Percentiles rank a stretch among this genome's conserved stretches.
These are phyloP conservation scores for Alternaria sp. DNA, from an alignment of 2,329 filamentous ascomycete genomes.

Conservation along the genomic window DNA sequence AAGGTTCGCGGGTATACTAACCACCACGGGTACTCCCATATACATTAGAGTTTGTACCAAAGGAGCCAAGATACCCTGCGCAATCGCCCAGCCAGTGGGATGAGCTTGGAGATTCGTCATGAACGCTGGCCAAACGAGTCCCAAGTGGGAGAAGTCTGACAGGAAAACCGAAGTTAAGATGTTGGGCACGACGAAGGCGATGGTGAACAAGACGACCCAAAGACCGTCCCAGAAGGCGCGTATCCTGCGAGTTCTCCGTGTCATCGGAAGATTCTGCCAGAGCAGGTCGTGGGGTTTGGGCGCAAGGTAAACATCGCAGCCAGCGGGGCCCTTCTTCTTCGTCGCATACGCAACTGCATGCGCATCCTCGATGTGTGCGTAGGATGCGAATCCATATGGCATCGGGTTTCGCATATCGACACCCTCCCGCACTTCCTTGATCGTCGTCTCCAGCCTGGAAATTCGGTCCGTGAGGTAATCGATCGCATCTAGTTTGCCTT, in stretches of 20 bases:
- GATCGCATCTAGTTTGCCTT: conserved; percentile 88
- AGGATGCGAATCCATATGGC: conserved; percentile 93
- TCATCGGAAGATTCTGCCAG: conserved; percentile 88
- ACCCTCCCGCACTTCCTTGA: conserved; percentile 79
- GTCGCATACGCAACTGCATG: conserved; percentile 81
- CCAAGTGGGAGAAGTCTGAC: conserved; percentile 82
- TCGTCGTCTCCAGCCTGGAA: conserved; percentile 77
- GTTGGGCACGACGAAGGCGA: conserved; percentile 89
- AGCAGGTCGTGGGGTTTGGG: conserved; percentile 91
- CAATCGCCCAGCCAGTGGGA: conserved; percentile 76
- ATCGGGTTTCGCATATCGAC: conserved; percentile 90
- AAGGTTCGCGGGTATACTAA: neutral
- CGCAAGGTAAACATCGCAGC: conserved; percentile 77
- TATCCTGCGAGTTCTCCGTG: conserved; percentile 69
- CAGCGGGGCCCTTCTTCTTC: conserved; percentile 78
- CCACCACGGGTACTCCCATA: conserved; percentile 79
- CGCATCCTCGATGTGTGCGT: conserved; percentile 83
- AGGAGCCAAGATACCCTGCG: conserved; percentile 90
- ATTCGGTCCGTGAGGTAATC: conserved; percentile 90
- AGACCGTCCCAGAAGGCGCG: conserved; percentile 79
- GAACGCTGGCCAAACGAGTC: conserved; percentile 80
- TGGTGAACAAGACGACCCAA: conserved; percentile 80
- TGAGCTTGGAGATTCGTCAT: conserved; percentile 67
- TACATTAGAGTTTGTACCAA: conserved; percentile 86
- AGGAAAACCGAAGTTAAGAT: conserved; percentile 93